These are phyloP conservation scores for Exophiala spinifera DNA, from an alignment of 2,329 filamentous ascomycete species.

Conservation along the genomic window DNA sequence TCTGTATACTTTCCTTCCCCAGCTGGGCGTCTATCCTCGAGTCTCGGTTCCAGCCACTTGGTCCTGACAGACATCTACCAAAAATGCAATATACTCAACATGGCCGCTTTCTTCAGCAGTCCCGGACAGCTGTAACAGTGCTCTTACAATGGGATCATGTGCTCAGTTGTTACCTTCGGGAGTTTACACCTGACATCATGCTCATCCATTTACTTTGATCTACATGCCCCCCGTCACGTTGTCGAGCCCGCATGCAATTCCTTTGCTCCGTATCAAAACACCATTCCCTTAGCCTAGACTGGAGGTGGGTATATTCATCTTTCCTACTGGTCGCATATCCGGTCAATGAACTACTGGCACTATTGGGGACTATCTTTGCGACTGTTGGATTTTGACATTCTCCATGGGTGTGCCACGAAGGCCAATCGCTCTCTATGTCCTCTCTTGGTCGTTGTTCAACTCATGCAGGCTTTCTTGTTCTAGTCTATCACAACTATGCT, in stretches of 20 bases:
- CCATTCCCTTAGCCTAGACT: neutral
- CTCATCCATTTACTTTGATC: neutral
- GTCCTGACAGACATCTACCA: neutral
- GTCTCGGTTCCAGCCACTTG: neutral
- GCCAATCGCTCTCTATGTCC: neutral
- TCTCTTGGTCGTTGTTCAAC: neutral
- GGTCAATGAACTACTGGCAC: neutral
- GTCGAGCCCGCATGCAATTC: neutral
- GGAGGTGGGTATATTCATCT: neutral
- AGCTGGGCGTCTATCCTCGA: neutral
- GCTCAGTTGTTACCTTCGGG: neutral
- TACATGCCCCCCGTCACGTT: neutral
- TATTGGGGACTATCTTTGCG: neutral
- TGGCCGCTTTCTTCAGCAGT: no score
- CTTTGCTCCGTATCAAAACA: neutral
- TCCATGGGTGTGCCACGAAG: neutral
- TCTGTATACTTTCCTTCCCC: neutral
- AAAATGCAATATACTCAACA: no score
- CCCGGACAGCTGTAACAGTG: no score
- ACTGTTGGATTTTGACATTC: neutral
- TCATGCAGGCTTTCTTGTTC: neutral
- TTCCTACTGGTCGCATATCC: neutral
- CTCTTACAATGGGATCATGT: no score
- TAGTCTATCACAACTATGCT: no score
- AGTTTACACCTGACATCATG: neutral